phyloP scores from a whole-genome alignment of 371 early-diverging fungal species.

The Rhizopus arrhizus region DNA sequence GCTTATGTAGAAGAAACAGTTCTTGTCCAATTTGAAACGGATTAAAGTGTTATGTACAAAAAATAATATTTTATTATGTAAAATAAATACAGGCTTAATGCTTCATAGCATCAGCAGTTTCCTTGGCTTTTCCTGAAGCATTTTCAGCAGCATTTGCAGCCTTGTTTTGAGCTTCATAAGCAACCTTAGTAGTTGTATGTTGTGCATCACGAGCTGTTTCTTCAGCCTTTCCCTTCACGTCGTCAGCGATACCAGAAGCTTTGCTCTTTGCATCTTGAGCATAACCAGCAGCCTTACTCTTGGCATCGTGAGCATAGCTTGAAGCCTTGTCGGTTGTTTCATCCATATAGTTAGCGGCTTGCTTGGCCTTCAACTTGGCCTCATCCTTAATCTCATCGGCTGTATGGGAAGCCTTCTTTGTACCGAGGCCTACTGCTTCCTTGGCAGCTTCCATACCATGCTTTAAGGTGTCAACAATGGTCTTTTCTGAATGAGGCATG shows the following conservation, averaged over 20 bases:
- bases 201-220: neutral
- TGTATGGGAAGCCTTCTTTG: conserved; percentile 23
- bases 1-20: conserved; percentile 67
- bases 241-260: neutral
- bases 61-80: conserved; percentile 8
- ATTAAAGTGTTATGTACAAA: conserved; percentile 27
- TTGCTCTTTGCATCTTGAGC: neutral
- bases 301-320: neutral
- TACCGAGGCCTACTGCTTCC: conserved; percentile 26
- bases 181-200: neutral
- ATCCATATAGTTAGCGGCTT: conserved; percentile 15
- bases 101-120: neutral
- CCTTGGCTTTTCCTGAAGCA: conserved; percentile 12
- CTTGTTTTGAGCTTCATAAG: conserved; percentile 10
- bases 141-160: conserved; percentile 8
- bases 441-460: conserved; percentile 28
- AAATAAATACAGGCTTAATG: conserved; percentile 1
- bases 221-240: neutral
- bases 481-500: conserved; percentile 13
- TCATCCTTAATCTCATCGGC: conserved; percentile 26
- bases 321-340: conserved; percentile 14
- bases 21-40: conserved; percentile 70
- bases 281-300: conserved; percentile 3
- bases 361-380: conserved; percentile 18
- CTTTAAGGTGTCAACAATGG: conserved; percentile 21